phyloP scores from a whole-genome alignment of 768 basidiomycete species.

The Floccularia luteovirens region DNA sequence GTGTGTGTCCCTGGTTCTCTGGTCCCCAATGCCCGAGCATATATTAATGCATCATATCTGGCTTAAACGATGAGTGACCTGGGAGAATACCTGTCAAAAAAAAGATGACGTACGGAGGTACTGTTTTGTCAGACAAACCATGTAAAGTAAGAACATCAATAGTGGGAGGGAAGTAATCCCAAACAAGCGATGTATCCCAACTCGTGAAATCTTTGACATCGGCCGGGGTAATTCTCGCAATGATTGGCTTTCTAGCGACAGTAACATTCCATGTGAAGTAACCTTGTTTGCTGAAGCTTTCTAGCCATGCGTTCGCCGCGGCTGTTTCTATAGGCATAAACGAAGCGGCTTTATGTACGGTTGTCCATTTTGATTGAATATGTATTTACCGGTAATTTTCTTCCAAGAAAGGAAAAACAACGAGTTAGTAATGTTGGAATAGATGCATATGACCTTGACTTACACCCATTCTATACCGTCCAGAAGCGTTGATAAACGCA shows the following conservation, averaged over 20 bases:
- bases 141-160: slow-evolving; percentile 73
- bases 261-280: slow-evolving; percentile 54
- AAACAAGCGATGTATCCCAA: slow-evolving; percentile 64
- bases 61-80: slow-evolving; percentile 2
- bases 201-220: slow-evolving; percentile 54
- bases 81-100: slow-evolving; percentile 1
- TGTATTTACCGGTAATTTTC: slow-evolving; percentile 35
- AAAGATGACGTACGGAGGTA: slow-evolving; percentile 54
- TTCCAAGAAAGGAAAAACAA: slow-evolving; percentile 10
- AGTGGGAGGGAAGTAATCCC: slow-evolving; percentile 54
- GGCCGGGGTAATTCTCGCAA: slow-evolving; percentile 43
- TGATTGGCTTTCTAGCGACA: slow-evolving; percentile 57
- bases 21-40: slow-evolving; percentile 49
- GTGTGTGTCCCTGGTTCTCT: slow-evolving; percentile 63
- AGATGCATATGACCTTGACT: too few species aligned
- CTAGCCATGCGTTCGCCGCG: slow-evolving; percentile 31
- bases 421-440: too few species aligned
- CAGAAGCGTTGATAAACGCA: slow-evolving; percentile 68
- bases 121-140: slow-evolving; percentile 60
- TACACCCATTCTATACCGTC: slow-evolving; percentile 75
- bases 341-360: not conserved
- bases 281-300: slow-evolving; percentile 47
- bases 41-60: slow-evolving; percentile 70
- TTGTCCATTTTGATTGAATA: slow-evolving; percentile 5
- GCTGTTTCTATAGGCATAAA: slow-evolving; percentile 12